Evolutionary conservation across 2,329 filamentous ascomycete genomes (phyloP).

Genomic region (Simplicillium aogashimaense): DNA sequence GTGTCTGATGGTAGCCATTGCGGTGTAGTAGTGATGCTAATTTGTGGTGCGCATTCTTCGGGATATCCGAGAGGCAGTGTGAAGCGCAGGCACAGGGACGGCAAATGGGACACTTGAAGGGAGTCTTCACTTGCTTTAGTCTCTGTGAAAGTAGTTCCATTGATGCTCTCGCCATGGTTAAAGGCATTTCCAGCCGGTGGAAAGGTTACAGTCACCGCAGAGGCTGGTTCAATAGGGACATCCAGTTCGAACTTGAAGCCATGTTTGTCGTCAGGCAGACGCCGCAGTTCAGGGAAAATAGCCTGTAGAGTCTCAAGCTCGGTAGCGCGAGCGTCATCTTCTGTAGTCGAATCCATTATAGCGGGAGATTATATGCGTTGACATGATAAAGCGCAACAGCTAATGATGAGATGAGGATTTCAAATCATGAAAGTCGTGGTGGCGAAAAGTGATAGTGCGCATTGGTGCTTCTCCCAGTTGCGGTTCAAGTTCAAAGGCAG

Average conservation of each 20-base stretch:
- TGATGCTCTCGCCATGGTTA: constrained; percentile 8
- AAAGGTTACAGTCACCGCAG: constrained; percentile 47
- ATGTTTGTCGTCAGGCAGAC: constrained; percentile 26
- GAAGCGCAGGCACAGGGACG: constrained; percentile 44
- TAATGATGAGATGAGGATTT: no score
- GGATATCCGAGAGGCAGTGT: constrained; percentile 50
- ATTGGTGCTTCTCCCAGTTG: no score
- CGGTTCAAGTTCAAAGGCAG: no score
- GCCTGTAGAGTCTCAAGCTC: constrained; percentile 21
- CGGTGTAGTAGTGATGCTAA: constrained; percentile 42
- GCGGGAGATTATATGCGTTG: not conserved
- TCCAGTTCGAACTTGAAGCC: constrained; percentile 44
- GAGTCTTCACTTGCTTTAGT: constrained; percentile 24
- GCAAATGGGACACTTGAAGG: constrained; percentile 45
- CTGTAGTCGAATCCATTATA: constrained; percentile 6
- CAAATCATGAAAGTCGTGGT: no score
- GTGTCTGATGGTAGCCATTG: constrained; percentile 44
- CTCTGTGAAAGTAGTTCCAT: not conserved
- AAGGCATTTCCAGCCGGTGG: constrained; percentile 27
- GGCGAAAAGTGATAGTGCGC: no score
- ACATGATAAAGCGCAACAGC: constrained; percentile 1
- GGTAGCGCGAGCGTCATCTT: constrained; percentile 4
- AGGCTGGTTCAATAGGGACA: constrained; percentile 44
- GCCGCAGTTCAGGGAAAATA: constrained; percentile 57
- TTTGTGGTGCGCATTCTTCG: constrained; percentile 35